Evolutionary conservation across 2,329 filamentous ascomycete species (phyloP).

Genomic region (Lachnellula suecica): DNA sequence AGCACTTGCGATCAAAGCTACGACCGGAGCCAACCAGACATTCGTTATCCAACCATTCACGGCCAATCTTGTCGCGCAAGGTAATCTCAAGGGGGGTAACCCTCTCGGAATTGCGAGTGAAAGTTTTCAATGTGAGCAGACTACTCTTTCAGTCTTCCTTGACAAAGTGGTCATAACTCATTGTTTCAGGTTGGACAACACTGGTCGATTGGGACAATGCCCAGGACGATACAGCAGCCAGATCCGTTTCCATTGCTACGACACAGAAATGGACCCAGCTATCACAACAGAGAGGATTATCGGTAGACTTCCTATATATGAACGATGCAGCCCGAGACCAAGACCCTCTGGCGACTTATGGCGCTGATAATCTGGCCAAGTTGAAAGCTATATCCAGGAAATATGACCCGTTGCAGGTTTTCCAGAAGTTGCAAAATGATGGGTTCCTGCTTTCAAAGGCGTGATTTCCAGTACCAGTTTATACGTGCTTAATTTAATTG

Average conservation of each 20-base stretch:
- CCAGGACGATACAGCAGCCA: background rate
- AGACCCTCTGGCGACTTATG: slow-evolving; percentile 42
- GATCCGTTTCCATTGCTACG: background rate
- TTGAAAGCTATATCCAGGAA: slow-evolving; percentile 32
- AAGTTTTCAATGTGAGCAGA: background rate
- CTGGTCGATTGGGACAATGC: slow-evolving; percentile 3
- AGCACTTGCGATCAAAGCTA: background rate
- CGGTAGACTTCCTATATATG: slow-evolving; percentile 28
- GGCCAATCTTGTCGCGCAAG: background rate
- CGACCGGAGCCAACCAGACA: background rate
- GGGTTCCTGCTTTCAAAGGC: slow-evolving; percentile 4
- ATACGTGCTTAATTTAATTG: background rate
- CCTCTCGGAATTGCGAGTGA: background rate
- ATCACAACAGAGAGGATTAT: background rate
- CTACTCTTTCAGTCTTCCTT: background rate
- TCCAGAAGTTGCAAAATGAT: slow-evolving; percentile 30
- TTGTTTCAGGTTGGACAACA: slow-evolving; percentile 1
- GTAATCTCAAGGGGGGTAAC: background rate
- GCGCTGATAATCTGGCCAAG: slow-evolving; percentile 36
- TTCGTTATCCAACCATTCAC: background rate
- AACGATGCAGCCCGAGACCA: slow-evolving; percentile 46
- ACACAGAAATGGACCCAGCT: background rate
- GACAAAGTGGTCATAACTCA: background rate
- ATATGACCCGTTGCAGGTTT: slow-evolving; percentile 39
- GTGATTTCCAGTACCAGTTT: background rate